These are phyloP conservation scores for Talaromyces sp. DNA, from an alignment of 2,329 filamentous ascomycete genomes.

Conservation along the genomic window DNA sequence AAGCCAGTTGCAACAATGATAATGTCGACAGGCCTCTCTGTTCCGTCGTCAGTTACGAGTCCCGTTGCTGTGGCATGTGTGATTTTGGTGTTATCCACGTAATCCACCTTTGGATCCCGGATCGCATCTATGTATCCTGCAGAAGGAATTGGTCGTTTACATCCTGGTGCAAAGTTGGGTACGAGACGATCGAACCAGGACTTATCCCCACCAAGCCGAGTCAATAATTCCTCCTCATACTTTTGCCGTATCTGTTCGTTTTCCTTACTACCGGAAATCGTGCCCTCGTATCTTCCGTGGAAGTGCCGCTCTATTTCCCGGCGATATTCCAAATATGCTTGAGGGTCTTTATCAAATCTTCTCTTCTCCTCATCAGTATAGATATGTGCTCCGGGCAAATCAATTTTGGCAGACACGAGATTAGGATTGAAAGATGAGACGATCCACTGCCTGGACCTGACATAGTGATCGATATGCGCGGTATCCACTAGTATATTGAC, in stretches of 20 bases:
- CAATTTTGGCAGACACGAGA: slow-evolving; percentile 1
- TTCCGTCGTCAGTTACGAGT: slow-evolving; percentile 5
- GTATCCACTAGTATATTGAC: neutral
- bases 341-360: neutral
- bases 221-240: slow-evolving; percentile 1
- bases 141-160: slow-evolving; percentile 11
- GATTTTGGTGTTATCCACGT: slow-evolving; percentile 5
- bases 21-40: slow-evolving; percentile 7
- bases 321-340: slow-evolving; percentile 17
- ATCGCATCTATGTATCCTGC: slow-evolving; percentile 13
- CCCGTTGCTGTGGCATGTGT: slow-evolving; percentile 13
- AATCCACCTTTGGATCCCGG: slow-evolving; percentile 6
- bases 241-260: slow-evolving; percentile 1
- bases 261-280: slow-evolving; percentile 1
- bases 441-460: slow-evolving; percentile 9
- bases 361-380: slow-evolving; percentile 17
- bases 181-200: neutral
- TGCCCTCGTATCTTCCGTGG: slow-evolving; percentile 12
- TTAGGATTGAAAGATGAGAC: slow-evolving; percentile 9
- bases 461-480: slow-evolving; percentile 14
- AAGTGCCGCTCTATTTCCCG: slow-evolving; percentile 13
- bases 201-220: neutral
- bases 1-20: slow-evolving; percentile 9
- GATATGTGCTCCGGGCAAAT: slow-evolving; percentile 11
- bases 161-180: slow-evolving; percentile 9